These are phyloP conservation scores for Dendrobium officinale DNA, from an alignment of 106 monocot species.

Conservation along the genomic window DNA sequence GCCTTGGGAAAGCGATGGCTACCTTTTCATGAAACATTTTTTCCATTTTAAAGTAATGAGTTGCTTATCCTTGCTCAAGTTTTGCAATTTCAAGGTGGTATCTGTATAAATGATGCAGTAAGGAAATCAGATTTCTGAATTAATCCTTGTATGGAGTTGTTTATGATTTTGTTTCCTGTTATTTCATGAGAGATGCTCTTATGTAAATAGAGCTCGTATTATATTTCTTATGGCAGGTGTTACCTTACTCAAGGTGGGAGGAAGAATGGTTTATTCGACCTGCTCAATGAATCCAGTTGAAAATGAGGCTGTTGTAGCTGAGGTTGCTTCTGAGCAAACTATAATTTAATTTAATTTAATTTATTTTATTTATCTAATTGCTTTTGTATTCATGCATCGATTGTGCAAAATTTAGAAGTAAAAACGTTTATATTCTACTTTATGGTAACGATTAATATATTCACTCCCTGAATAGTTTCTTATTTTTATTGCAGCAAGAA, in stretches of 20 bases:
- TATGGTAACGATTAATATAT: not conserved
- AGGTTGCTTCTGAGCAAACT: slow-evolving; percentile 32
- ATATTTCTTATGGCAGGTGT: slow-evolving; percentile 50
- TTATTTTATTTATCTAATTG: not conserved
- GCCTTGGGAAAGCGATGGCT: not conserved
- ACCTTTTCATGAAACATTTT: not conserved
- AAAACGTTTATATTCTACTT: not conserved
- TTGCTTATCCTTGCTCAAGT: not conserved
- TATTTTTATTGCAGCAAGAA: not conserved
- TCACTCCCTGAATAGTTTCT: not conserved
- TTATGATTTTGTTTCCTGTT: not conserved
- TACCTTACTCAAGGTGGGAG: slow-evolving; percentile 86
- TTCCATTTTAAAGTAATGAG: not conserved
- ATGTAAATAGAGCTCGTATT: not conserved
- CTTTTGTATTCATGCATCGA: not conserved
- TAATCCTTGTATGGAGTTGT: not conserved
- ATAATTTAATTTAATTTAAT: not conserved
- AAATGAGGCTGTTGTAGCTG: slow-evolving; percentile 96
- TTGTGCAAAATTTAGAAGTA: not conserved
- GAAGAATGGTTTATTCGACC: slow-evolving; percentile 97
- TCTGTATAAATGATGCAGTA: not conserved
- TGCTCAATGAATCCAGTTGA: slow-evolving; percentile 99
- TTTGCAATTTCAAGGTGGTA: not conserved
- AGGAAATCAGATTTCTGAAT: not conserved
- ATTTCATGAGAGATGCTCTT: not conserved